These are phyloP conservation scores for Cryptosporidium xiaoi DNA, from an alignment of 169 alveolate species.

Conservation along the genomic window DNA sequence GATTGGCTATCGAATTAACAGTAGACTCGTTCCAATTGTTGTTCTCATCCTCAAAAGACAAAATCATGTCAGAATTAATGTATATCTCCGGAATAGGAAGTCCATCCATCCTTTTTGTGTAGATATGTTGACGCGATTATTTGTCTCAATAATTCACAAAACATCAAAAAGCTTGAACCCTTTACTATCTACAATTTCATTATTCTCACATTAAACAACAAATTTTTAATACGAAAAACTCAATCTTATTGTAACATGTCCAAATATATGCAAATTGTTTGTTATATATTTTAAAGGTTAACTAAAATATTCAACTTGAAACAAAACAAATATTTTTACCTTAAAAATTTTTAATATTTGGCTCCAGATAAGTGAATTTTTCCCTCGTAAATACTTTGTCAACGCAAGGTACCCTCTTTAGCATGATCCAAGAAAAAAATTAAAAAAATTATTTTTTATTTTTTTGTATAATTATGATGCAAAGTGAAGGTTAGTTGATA, in stretches of 20 bases:
- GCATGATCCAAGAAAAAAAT: not conserved
- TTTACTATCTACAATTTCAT: not conserved
- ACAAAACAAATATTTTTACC: slow-evolving; percentile 14
- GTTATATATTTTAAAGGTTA: too few species aligned
- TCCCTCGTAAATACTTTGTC: slow-evolving; percentile 36
- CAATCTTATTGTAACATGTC: too few species aligned
- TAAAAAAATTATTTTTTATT: not conserved
- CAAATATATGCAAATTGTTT: too few species aligned
- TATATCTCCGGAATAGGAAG: slow-evolving; percentile 67
- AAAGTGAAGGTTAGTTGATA: slow-evolving; percentile 65
- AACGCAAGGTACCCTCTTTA: slow-evolving; percentile 15
- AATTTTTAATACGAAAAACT: not conserved
- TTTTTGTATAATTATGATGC: slow-evolving; percentile 32
- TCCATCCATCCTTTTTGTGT: slow-evolving; percentile 27
- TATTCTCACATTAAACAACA: not conserved
- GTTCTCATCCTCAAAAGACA: slow-evolving; percentile 56
- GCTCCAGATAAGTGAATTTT: slow-evolving; percentile 62
- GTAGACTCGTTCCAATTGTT: slow-evolving; percentile 36
- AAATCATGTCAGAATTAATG: slow-evolving; percentile 68
- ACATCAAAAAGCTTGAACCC: not conserved
- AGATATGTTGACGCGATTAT: not conserved
- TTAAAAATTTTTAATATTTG: slow-evolving; percentile 16
- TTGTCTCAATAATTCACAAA: not conserved
- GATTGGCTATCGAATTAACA: not conserved
- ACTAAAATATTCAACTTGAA: not conserved